A percentile compares a stretch with the other conserved stretches of the same genome.
Evolutionary conservation across 225 moss, liverwort and hornwort genomes (phyloP).

Genomic region (Antitrichia curtipendula): DNA sequence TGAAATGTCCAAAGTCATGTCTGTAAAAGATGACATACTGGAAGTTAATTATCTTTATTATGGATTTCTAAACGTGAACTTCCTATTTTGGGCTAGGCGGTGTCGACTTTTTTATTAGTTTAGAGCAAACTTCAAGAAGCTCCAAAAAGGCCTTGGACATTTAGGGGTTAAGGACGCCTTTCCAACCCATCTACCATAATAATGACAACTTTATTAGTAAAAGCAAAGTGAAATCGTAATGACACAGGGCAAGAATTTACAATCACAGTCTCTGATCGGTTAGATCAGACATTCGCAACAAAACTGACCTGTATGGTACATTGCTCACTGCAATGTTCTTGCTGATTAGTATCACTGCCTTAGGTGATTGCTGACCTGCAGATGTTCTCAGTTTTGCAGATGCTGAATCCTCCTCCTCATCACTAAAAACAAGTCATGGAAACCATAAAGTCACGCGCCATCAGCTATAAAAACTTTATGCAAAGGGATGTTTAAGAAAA

Average conservation of each 20-base stretch:
- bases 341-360: constrained; percentile 35
- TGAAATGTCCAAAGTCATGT: background rate
- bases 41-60: background rate
- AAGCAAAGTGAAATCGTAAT: background rate
- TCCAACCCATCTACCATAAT: background rate
- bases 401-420: constrained; percentile 73
- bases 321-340: constrained; percentile 60
- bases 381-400: constrained; percentile 49
- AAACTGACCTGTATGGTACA: constrained; percentile 59
- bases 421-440: constrained; percentile 21
- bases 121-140: background rate
- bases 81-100: background rate
- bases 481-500: background rate
- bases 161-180: background rate
- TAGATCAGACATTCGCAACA: background rate
- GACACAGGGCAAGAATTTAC: background rate
- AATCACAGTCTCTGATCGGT: background rate
- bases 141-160: background rate
- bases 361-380: constrained; percentile 35
- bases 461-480: background rate
- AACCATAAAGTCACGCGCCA: background rate
- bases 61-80: background rate
- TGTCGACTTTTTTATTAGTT: background rate
- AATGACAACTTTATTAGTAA: background rate
- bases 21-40: background rate